A percentile compares a stretch with the other conserved stretches of the same genome.
Evolutionary conservation across 1,284 basidiomycete species (phyloP).

Genomic region (Entoloma clypeatum): DNA sequence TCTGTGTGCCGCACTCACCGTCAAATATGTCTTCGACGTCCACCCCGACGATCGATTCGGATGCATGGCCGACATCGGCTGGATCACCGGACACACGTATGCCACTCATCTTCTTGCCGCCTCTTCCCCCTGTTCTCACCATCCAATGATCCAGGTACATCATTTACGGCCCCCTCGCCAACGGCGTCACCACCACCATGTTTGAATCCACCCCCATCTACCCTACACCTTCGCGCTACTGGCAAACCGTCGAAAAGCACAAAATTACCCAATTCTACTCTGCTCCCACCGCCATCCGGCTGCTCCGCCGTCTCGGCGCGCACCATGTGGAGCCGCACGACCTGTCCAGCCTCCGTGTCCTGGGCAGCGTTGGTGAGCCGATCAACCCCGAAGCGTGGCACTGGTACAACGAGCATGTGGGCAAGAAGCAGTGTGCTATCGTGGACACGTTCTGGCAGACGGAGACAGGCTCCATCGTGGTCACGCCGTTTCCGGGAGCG

Average conservation of each 20-base stretch:
- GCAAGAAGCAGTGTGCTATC: conserved; percentile 85
- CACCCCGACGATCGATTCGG: conserved; percentile 91
- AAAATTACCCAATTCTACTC: conserved; percentile 95
- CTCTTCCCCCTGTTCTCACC: conserved; percentile 4
- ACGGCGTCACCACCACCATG: conserved; percentile 89
- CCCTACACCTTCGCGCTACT: conserved; percentile 94
- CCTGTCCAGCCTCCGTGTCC: conserved; percentile 78
- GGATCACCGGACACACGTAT: conserved; percentile 97
- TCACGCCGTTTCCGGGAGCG: conserved; percentile 94
- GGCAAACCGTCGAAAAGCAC: conserved; percentile 93
- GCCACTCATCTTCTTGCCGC: conserved; percentile 20
- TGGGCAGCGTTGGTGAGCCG: conserved; percentile 95
- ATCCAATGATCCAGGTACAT: conserved; percentile 78
- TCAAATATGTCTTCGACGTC: conserved; percentile 94
- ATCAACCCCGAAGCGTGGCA: conserved; percentile 99
- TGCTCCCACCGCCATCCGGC: conserved; percentile 90
- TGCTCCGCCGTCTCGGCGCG: conserved; percentile 82
- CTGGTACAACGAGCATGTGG: conserved; percentile 97
- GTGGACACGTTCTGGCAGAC: conserved; percentile 99
- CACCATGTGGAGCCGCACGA: conserved; percentile 87
- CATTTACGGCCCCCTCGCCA: conserved; percentile 91
- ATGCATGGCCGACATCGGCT: conserved; percentile 99
- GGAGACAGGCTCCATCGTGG: conserved; percentile 93
- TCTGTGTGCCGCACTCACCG: conserved; percentile 85
- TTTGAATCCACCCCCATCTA: conserved; percentile 98